These are phyloP conservation scores for Arabidopsis suecica DNA, from an alignment of 345 rosid genomes.

Conservation along the genomic window DNA sequence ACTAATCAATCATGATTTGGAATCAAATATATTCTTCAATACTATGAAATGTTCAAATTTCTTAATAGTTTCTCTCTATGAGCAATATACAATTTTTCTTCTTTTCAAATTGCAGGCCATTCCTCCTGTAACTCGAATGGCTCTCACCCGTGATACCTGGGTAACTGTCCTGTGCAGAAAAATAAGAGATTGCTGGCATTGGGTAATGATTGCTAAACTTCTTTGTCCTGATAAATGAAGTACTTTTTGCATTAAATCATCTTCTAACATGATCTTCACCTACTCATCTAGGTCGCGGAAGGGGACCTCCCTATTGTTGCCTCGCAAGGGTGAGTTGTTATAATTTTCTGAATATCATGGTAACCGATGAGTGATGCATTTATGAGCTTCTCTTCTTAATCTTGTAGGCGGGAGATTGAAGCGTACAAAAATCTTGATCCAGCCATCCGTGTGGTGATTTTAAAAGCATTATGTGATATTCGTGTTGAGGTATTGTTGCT, in stretches of 20 bases:
- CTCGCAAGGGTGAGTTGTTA: conserved; percentile 85
- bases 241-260: conserved; percentile 23
- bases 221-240: conserved; percentile 37
- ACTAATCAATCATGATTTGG: conserved; percentile 22
- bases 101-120: conserved; percentile 61
- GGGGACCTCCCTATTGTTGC: conserved; percentile 98
- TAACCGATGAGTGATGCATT: conserved; percentile 21
- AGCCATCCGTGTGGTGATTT: conserved; percentile 88
- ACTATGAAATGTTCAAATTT: conserved; percentile 19
- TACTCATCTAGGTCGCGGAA: conserved; percentile 80
- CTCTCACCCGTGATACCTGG: conserved; percentile 99
- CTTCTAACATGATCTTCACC: conserved; percentile 42
- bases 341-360: conserved; percentile 31
- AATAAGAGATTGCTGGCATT: conserved; percentile 99
- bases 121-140: conserved; percentile 93
- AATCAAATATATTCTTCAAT: conserved; percentile 10
- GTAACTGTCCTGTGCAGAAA: conserved; percentile 96
- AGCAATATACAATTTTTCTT: not conserved
- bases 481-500: conserved; percentile 86
- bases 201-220: conserved; percentile 64
- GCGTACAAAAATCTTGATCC: conserved; percentile 89
- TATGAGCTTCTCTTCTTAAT: conserved; percentile 43
- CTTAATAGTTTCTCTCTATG: not conserved
- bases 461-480: conserved; percentile 97
- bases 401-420: conserved; percentile 77